These are phyloP conservation scores for Croton setiger DNA, from an alignment of 441 rosid genomes.

Conservation along the genomic window DNA sequence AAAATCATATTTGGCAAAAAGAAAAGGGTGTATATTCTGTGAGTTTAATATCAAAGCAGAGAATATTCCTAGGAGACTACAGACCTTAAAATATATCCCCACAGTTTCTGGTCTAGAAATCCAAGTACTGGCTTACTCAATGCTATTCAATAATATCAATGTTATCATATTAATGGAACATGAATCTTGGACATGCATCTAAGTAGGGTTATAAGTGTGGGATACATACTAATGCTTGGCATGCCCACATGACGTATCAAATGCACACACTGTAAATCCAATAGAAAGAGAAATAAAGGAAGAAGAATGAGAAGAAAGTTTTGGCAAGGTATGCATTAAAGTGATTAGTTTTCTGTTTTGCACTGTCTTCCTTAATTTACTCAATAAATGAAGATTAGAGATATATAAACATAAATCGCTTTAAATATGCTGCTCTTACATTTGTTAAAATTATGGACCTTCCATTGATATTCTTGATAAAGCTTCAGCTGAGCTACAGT, in stretches of 20 bases:
- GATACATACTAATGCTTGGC: background rate
- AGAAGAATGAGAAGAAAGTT: background rate
- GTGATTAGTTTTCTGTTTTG: background rate
- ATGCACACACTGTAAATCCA: background rate
- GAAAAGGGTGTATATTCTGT: background rate
- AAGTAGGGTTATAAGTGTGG: background rate
- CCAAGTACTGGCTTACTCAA: background rate
- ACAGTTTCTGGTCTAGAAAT: background rate
- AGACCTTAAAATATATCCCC: background rate
- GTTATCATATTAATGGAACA: background rate
- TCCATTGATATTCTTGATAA: background rate
- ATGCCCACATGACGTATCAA: background rate
- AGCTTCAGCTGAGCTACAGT: background rate
- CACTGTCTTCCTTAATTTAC: background rate
- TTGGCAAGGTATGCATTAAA: background rate
- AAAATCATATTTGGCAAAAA: background rate
- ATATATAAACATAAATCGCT: background rate
- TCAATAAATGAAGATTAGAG: background rate
- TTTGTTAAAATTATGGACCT: background rate
- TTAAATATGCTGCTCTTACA: background rate
- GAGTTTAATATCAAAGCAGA: background rate
- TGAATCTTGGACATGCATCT: background rate
- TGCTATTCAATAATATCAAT: background rate
- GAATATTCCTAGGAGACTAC: background rate
- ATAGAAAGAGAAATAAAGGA: background rate